Percentiles rank a stretch among this genome's conserved stretches.
Conservation (phyloP, 2,329 filamentous ascomycete genomes). For the Talaromyces sp. region DNA sequence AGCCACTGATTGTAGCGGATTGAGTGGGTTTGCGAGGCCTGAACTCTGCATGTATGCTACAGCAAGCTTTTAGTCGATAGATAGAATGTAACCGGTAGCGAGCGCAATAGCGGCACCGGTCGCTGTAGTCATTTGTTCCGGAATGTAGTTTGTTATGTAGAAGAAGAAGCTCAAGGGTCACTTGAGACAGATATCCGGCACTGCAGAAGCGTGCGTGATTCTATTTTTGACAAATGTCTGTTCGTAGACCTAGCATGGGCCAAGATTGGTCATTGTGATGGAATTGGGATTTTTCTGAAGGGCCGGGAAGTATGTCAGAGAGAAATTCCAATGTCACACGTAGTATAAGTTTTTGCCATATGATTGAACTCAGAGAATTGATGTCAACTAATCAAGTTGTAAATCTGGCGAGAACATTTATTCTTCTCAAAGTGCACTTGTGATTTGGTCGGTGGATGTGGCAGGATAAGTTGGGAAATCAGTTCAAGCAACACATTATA, state of each 20-base stretch:
- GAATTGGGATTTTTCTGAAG: too few relatives aligned
- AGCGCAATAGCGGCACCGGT: neutral
- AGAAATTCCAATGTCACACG: neutral
- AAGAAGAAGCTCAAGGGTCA: too few relatives aligned
- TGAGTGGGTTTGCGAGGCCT: neutral
- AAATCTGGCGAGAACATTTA: neutral
- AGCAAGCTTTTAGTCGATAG: neutral
- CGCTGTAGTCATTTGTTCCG: too few relatives aligned
- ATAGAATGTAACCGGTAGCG: neutral
- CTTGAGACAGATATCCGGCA: too few relatives aligned
- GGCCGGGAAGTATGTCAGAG: neutral
- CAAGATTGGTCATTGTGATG: too few relatives aligned
- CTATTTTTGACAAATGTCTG: too few relatives aligned
- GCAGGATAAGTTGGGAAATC: neutral
- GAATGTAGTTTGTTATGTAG: too few relatives aligned
- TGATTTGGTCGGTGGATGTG: neutral
- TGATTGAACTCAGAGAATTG: neutral
- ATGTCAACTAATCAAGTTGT: neutral
- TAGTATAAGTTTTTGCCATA: neutral
- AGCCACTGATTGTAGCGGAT: neutral
- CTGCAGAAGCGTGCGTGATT: too few relatives aligned
- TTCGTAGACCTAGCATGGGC: too few relatives aligned
- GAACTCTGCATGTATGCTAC: neutral
- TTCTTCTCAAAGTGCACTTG: neutral
- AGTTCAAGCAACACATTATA: neutral